A percentile compares a stretch with the other conserved stretches of the same genome.
phyloP scores from a whole-genome alignment of 163 green algal genomes.

The Chlorella variabilis region DNA sequence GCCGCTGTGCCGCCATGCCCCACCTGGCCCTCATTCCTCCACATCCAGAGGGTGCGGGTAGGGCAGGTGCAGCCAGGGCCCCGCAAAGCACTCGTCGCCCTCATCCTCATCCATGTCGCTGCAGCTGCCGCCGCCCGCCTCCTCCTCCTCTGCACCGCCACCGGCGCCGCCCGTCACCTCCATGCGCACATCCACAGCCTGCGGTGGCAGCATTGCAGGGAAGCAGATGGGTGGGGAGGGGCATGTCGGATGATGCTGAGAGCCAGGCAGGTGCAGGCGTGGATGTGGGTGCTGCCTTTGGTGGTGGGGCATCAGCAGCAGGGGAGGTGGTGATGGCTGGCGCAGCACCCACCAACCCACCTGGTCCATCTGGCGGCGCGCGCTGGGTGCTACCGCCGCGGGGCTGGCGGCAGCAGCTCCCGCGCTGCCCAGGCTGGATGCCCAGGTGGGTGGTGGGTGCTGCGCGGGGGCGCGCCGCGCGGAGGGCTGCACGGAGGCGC shows the following conservation, averaged over 20 bases:
- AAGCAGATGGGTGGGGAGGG: background rate
- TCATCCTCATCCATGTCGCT: slow-evolving; percentile 17
- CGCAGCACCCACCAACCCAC: background rate
- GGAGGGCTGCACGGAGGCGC: background rate
- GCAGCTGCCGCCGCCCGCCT: background rate
- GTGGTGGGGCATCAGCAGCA: too few relatives aligned
- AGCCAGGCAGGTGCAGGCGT: too few relatives aligned
- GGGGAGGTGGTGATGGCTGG: too few relatives aligned
- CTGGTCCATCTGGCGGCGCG: background rate
- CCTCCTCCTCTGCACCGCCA: background rate
- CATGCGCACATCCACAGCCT: background rate
- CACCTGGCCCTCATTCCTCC: slow-evolving; percentile 16
- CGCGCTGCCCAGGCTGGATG: background rate
- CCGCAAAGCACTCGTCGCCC: background rate
- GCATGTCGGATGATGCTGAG: too few relatives aligned
- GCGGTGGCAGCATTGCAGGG: background rate
- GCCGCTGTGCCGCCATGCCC: too few relatives aligned
- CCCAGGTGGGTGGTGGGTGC: slow-evolving; percentile 26
- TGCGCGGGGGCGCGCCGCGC: background rate
- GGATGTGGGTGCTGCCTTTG: too few relatives aligned
- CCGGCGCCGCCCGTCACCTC: background rate
- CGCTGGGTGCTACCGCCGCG: background rate
- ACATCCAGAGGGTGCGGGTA: slow-evolving; percentile 1
- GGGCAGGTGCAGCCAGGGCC: background rate
- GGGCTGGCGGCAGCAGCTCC: background rate